phyloP scores from a whole-genome alignment of 352 stramenopile genomes.

The Pythium phragmiticola region DNA sequence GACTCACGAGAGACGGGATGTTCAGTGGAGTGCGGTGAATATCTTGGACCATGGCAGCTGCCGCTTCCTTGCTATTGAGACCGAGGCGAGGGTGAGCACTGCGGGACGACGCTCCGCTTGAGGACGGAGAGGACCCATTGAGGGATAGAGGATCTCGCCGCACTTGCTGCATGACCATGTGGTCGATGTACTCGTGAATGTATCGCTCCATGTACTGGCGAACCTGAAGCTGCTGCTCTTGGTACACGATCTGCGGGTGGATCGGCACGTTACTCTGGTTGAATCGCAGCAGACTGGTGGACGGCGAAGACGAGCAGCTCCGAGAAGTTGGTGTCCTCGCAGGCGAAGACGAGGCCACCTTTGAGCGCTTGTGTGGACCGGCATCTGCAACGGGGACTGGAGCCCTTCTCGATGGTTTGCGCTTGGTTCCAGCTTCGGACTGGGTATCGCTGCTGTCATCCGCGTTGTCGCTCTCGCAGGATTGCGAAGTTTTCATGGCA shows the following conservation, averaged over 20 bases:
- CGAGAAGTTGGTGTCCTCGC: not conserved
- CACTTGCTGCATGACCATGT: slow-evolving; percentile 34
- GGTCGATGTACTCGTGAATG: slow-evolving; percentile 37
- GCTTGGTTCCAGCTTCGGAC: slow-evolving; percentile 38
- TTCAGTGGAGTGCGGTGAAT: slow-evolving; percentile 52
- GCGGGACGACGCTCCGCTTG: not conserved
- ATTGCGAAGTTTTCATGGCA: slow-evolving; percentile 49
- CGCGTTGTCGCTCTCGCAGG: slow-evolving; percentile 60
- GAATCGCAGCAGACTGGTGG: slow-evolving; percentile 23
- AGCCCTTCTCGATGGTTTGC: slow-evolving; percentile 32
- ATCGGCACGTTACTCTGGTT: slow-evolving; percentile 30
- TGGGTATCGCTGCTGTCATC: slow-evolving; percentile 58
- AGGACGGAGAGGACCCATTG: not conserved
- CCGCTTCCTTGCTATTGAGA: slow-evolving; percentile 18
- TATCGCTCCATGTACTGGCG: slow-evolving; percentile 34
- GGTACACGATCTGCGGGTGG: slow-evolving; percentile 31
- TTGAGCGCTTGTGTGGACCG: slow-evolving; percentile 29
- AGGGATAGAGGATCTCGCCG: slow-evolving; percentile 18
- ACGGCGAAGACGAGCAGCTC: not conserved
- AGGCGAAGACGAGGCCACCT: slow-evolving; percentile 22
- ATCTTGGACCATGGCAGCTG: slow-evolving; percentile 34
- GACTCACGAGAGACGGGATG: slow-evolving; percentile 44
- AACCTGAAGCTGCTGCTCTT: slow-evolving; percentile 34
- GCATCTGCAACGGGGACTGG: slow-evolving; percentile 25
- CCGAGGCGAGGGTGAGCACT: not conserved